Evolutionary conservation across 371 early-diverging fungal genomes (phyloP), one percentile per base, ranked within the genome.

Genomic region (Dentiscutata heterogama): DNA sequence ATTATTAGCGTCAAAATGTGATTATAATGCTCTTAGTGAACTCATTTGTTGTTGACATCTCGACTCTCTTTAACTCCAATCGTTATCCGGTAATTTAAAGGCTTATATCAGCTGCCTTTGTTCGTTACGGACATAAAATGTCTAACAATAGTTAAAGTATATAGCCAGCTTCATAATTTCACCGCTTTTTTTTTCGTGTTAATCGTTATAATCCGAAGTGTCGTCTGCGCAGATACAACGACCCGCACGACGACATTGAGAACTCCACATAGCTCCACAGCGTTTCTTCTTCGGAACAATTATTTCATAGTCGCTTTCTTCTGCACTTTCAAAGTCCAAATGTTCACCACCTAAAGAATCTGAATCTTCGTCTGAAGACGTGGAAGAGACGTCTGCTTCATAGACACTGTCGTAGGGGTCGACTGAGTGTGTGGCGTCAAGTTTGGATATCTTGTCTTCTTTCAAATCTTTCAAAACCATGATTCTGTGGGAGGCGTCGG

Each of bases 221-320:
- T 64, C 64, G 65, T 65, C 67, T 8, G n/a, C 42, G 75, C 75
- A 75, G 54, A 31, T 75, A 56, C 75, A 75, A 16, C 75, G 75
- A 25, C 75, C 58, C 10, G 75, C 75, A 56, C 75, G 75, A 75
- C 75, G 75, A 58, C 75, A 75, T 56, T 75, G 54, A 8, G 75
- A 54, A 29, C 75, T 42, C 75, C 75, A 75, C 75, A 75, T 75
- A 35, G 75, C 75, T 25, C 75, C 75, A 29, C 75, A 75, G 1
- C 42, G 51, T 75, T 75, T 75, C 56, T 73, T 73, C 50, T 53
- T 42, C 16, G 51, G 51, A 53, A 25, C 13, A 7, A 53, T 27
- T 22, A 13, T n/a, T 35, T 31, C 53, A 51, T 54, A 51, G 10
- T 51, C 54, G 20, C 56, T 35, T 18, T 75, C 75, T 54, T 42